Evolutionary conservation across 2,329 filamentous ascomycete genomes (phyloP).

Genomic region (Mycosphaerelloides madeirae): DNA sequence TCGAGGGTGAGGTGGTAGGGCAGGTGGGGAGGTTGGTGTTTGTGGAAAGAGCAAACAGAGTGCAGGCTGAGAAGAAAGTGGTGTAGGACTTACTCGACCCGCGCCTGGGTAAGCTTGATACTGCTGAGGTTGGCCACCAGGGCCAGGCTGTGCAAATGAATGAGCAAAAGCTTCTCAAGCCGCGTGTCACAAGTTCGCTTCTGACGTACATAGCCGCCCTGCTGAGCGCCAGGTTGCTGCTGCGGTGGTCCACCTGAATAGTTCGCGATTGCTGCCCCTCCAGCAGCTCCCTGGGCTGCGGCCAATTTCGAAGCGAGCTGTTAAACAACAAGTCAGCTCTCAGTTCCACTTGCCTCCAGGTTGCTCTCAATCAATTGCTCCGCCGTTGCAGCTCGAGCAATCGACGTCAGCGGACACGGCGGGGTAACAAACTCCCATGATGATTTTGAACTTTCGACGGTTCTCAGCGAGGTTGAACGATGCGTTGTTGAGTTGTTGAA

Average conservation of each 20-base stretch:
- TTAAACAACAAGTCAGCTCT: not conserved
- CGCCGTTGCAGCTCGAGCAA: not conserved
- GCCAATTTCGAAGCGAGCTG: slow-evolving; percentile 47
- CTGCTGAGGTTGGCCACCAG: slow-evolving; percentile 37
- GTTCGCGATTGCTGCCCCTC: slow-evolving; percentile 23
- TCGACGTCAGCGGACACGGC: too few species aligned
- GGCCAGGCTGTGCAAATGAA: slow-evolving; percentile 23
- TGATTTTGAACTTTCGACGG: too few species aligned
- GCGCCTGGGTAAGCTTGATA: slow-evolving; percentile 49
- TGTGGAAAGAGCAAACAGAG: slow-evolving; percentile 19
- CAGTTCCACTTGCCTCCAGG: not conserved
- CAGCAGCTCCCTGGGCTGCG: slow-evolving; percentile 35
- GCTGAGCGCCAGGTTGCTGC: slow-evolving; percentile 22
- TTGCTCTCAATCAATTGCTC: too few species aligned
- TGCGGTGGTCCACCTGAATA: slow-evolving; percentile 32
- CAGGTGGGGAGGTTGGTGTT: slow-evolving; percentile 7
- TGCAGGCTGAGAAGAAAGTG: slow-evolving; percentile 7
- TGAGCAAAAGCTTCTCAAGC: slow-evolving; percentile 9
- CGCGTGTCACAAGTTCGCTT: slow-evolving; percentile 12
- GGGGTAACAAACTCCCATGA: too few species aligned
- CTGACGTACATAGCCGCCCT: slow-evolving; percentile 51
- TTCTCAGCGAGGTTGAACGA: too few species aligned
- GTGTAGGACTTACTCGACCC: not conserved
- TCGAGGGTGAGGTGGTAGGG: too few species aligned
- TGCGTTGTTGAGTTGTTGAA: too few species aligned